phyloP scores from a whole-genome alignment of 257 asterid species.

The Nemophila menziesii region DNA sequence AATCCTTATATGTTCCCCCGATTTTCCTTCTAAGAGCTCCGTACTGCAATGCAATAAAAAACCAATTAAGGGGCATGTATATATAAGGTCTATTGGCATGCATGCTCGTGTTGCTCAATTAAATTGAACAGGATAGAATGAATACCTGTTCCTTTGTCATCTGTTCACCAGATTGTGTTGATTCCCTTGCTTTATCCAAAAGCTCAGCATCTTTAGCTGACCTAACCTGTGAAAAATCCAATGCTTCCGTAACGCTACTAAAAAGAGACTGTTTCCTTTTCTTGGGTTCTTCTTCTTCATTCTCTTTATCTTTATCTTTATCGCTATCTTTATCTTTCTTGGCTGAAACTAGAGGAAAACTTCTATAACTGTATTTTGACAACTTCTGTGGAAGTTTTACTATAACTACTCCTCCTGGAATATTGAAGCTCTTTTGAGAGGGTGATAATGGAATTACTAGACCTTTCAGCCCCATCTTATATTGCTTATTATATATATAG shows the following conservation, averaged over 20 bases:
- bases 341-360: conserved; percentile 21
- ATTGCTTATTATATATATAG: too few relatives aligned
- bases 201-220: conserved; percentile 70
- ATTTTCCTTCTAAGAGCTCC: conserved; percentile 97
- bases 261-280: conserved; percentile 48
- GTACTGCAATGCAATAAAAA: conserved; percentile 31
- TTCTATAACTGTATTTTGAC: conserved; percentile 7
- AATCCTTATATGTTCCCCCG: conserved; percentile 95
- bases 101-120: too few relatives aligned
- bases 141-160: conserved; percentile 81
- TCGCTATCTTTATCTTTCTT: too few relatives aligned
- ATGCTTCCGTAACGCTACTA: conserved; percentile 57
- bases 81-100: too few relatives aligned
- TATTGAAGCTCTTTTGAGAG: conserved; percentile 34
- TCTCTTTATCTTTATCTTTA: too few relatives aligned
- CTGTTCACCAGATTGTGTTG: conserved; percentile 56
- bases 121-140: too few relatives aligned
- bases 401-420: conserved; percentile 11
- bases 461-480: conserved; percentile 43
- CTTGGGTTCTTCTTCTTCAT: conserved; percentile 13
- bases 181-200: conserved; percentile 55
- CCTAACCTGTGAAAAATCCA: conserved; percentile 78
- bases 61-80: background rate
- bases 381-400: conserved; percentile 10
- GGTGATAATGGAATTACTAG: conserved; percentile 41